These are phyloP conservation scores for Filobasidium floriforme DNA, from an alignment of 768 basidiomycete species.

Conservation along the genomic window DNA sequence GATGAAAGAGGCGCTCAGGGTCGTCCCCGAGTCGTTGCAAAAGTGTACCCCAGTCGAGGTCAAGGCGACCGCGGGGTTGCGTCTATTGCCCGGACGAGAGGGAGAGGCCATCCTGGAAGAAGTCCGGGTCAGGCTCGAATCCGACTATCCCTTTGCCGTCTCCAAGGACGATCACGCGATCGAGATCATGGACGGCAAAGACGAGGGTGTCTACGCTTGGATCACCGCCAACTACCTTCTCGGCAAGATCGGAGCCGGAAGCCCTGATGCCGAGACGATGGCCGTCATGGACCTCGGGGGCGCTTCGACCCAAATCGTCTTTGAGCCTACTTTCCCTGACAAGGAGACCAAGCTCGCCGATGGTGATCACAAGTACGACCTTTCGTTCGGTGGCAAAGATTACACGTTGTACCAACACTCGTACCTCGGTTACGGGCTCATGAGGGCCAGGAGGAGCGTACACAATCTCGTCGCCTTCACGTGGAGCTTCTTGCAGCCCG, in stretches of 20 bases:
- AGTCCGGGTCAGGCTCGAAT: slow-evolving; percentile 57
- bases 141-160: slow-evolving; percentile 62
- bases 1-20: slow-evolving; percentile 67
- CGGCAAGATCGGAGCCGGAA: slow-evolving; percentile 58
- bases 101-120: slow-evolving; percentile 66
- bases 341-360: slow-evolving; percentile 52
- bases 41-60: slow-evolving; percentile 80
- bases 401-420: slow-evolving; percentile 92
- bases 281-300: slow-evolving; percentile 95
- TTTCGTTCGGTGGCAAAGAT: slow-evolving; percentile 62
- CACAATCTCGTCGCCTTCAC: slow-evolving; percentile 89
- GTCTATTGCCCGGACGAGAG: slow-evolving; percentile 59
- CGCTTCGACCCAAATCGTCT: slow-evolving; percentile 95
- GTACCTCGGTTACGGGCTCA: slow-evolving; percentile 91
- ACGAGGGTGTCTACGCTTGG: slow-evolving; percentile 97
- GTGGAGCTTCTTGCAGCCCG: slow-evolving; percentile 46
- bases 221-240: slow-evolving; percentile 93
- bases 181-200: slow-evolving; percentile 86
- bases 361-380: slow-evolving; percentile 85
- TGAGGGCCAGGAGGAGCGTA: slow-evolving; percentile 73
- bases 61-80: slow-evolving; percentile 83
- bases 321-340: slow-evolving; percentile 64
- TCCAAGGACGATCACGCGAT: slow-evolving; percentile 58
- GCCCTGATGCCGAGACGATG: slow-evolving; percentile 54
- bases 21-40: slow-evolving; percentile 62